Evolutionary conservation across 192 early-diverging fungal species (phyloP).

Genomic region (Gryganskiella cystojenkinii): DNA sequence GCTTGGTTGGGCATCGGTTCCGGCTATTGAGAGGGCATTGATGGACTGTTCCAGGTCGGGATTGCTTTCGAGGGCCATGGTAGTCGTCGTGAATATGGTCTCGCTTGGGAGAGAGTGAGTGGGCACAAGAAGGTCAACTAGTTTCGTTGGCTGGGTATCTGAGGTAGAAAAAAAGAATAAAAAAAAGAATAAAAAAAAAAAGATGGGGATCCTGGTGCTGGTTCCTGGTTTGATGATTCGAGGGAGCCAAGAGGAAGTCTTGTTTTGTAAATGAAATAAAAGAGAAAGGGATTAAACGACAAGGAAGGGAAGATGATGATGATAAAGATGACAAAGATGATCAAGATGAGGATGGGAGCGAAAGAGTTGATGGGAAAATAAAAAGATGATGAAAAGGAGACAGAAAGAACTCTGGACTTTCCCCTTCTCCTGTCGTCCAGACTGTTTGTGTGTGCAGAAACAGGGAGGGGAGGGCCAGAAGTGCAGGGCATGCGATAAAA

Average conservation of each 20-base stretch:
- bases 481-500: not conserved
- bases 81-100: not conserved
- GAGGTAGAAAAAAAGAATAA: not conserved
- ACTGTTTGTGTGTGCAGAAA: too few relatives aligned
- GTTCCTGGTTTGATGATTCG: too few relatives aligned
- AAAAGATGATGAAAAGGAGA: not conserved
- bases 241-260: too few relatives aligned
- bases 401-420: too few relatives aligned
- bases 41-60: constrained; percentile 34
- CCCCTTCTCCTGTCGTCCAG: too few relatives aligned
- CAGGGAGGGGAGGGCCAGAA: not conserved
- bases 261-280: not conserved
- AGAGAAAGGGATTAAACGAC: not conserved
- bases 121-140: too few relatives aligned
- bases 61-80: constrained; percentile 36
- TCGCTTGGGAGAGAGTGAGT: not conserved
- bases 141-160: too few relatives aligned
- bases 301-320: not conserved
- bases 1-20: constrained; percentile 4
- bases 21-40: constrained; percentile 14
- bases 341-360: not conserved
- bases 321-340: not conserved
- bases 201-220: not conserved
- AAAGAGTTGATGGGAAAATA: not conserved
- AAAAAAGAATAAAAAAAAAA: not conserved